Evolutionary conservation across 495 filamentous ascomycete species (phyloP).

Genomic region (Hypoxylon fragiforme): DNA sequence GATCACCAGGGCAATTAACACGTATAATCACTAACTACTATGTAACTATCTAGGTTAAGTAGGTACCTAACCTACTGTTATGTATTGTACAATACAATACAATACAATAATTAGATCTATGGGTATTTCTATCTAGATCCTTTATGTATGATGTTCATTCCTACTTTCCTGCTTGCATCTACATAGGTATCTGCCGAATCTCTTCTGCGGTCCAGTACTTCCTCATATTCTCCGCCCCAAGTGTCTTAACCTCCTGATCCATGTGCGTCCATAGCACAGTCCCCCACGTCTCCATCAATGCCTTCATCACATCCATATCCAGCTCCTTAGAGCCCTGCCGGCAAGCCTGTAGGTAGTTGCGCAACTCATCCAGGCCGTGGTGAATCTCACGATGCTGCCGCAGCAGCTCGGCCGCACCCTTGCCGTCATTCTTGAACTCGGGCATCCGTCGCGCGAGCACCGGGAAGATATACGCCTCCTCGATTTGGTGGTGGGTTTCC

Average conservation of each 20-base stretch:
- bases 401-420: constrained; percentile 64
- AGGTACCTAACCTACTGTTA: too few species aligned
- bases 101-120: too few species aligned
- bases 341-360: constrained; percentile 68
- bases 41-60: background rate
- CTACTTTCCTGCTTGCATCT: constrained; percentile 5
- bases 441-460: constrained; percentile 79
- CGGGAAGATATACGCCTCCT: constrained; percentile 84
- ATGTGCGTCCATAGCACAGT: constrained; percentile 72
- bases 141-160: too few species aligned
- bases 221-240: constrained; percentile 85
- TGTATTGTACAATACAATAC: too few species aligned
- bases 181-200: constrained; percentile 74
- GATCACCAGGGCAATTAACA: background rate
- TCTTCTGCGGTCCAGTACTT: constrained; percentile 79
- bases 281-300: constrained; percentile 66
- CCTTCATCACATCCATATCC: constrained; percentile 66
- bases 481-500: constrained; percentile 77
- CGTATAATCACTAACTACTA: background rate
- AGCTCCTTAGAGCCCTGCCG: constrained; percentile 67
- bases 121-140: too few species aligned
- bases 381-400: constrained; percentile 85
- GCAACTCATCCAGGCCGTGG: constrained; percentile 71
- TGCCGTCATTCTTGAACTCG: constrained; percentile 58
- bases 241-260: constrained; percentile 69